phyloP scores from a whole-genome alignment of 805 yeast genomes.

The Suhomyces pyralidae region DNA sequence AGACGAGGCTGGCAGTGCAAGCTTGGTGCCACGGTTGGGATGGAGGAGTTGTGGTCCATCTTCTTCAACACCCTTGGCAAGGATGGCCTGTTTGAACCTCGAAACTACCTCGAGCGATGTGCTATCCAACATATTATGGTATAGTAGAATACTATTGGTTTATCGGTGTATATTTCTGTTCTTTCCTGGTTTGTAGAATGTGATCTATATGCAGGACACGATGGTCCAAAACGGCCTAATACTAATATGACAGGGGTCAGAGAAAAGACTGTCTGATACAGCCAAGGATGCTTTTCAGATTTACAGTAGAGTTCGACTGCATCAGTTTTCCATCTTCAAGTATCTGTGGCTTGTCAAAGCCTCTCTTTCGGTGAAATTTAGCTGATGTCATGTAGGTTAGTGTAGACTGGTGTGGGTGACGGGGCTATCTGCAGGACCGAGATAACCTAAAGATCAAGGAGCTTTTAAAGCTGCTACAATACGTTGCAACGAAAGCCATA shows the following conservation, averaged over 20 bases:
- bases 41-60: slow-evolving; percentile 9
- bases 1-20: slow-evolving; percentile 13
- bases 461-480: not conserved
- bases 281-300: not conserved
- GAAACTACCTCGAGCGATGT: slow-evolving; percentile 37
- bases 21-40: slow-evolving; percentile 34
- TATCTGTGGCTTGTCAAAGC: not conserved
- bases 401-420: not conserved
- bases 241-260: not conserved
- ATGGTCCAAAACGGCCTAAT: not conserved
- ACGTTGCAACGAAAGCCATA: not conserved
- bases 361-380: not conserved
- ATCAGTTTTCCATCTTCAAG: not conserved
- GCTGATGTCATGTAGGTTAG: not conserved
- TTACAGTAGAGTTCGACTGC: not conserved
- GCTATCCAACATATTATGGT: slow-evolving; percentile 32
- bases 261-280: not conserved
- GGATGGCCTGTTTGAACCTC: slow-evolving; percentile 36
- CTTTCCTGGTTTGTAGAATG: not conserved
- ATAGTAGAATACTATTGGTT: not conserved
- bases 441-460: slow-evolving; percentile 1
- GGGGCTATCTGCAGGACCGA: not conserved
- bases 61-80: slow-evolving; percentile 13
- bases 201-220: not conserved
- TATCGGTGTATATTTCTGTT: not conserved